Conservation (phyloP, 2,329 filamentous ascomycete species). For the Claviceps sp. region DNA sequence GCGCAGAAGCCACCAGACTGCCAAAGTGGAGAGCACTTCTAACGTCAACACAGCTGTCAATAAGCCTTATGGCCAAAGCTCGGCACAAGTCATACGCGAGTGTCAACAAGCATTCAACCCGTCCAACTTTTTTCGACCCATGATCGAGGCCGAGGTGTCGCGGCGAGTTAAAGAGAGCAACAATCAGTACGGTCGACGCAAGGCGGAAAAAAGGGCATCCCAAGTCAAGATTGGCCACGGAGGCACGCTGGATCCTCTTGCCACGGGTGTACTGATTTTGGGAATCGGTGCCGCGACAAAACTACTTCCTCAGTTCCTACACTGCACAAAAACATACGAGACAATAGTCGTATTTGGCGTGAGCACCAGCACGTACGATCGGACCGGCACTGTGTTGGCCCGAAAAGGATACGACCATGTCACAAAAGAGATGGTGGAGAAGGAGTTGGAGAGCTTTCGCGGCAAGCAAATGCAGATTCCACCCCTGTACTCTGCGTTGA, state of each 20-base stretch:
- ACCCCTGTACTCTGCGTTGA: constrained; percentile 83
- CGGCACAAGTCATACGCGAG: constrained; percentile 80
- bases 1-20: too few relatives aligned
- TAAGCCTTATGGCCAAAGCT: constrained; percentile 78
- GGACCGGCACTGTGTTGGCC: constrained; percentile 68
- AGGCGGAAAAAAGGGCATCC: constrained; percentile 41
- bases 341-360: constrained; percentile 80
- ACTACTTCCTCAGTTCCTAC: constrained; percentile 60
- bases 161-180: constrained; percentile 43
- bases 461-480: constrained; percentile 83
- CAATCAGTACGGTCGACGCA: constrained; percentile 45
- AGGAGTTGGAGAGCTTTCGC: constrained; percentile 59
- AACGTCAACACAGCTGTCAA: constrained; percentile 55
- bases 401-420: constrained; percentile 67
- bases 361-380: constrained; percentile 85
- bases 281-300: constrained; percentile 86
- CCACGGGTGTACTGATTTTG: constrained; percentile 81
- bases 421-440: constrained; percentile 64
- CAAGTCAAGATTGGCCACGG: constrained; percentile 93
- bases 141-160: constrained; percentile 51
- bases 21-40: too few relatives aligned
- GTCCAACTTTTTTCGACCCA: constrained; percentile 65
- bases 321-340: constrained; percentile 90
- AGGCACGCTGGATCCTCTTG: constrained; percentile 86
- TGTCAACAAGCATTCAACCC: constrained; percentile 74